Conservation (phyloP, 345 rosid species). For the Cardiospermum halicacabum region DNA sequence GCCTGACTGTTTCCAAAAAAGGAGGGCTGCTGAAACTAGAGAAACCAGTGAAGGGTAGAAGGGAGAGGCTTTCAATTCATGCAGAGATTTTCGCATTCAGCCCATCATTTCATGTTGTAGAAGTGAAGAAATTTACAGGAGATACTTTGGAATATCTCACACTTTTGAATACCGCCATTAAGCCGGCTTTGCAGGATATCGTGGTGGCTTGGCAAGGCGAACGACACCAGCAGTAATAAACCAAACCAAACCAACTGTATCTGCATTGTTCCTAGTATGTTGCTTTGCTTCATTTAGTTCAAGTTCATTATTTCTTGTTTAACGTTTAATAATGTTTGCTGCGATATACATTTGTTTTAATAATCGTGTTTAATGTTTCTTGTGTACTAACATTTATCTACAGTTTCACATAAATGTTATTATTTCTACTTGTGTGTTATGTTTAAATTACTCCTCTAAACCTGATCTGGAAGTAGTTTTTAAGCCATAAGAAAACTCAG, state of each 20-base stretch:
- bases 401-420: not conserved
- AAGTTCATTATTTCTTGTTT: not conserved
- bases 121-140: slow-evolving; percentile 34
- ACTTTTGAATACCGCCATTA: slow-evolving; percentile 27
- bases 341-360: no score
- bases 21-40: slow-evolving; percentile 32
- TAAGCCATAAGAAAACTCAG: not conserved
- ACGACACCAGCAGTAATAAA: slow-evolving; percentile 14
- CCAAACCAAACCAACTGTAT: no score
- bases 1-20: slow-evolving; percentile 29
- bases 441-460: not conserved
- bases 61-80: slow-evolving; percentile 29
- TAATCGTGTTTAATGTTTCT: not conserved
- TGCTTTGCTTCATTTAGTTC: not conserved
- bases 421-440: not conserved
- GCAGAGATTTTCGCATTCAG: slow-evolving; percentile 37
- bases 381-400: not conserved
- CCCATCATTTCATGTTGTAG: slow-evolving; percentile 36
- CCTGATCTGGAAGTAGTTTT: not conserved
- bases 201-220: slow-evolving; percentile 43
- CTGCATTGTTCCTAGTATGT: not conserved
- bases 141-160: slow-evolving; percentile 33
- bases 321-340: not conserved
- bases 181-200: slow-evolving; percentile 37
- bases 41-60: slow-evolving; percentile 27